A percentile compares a stretch with the other conserved stretches of the same genome.
phyloP scores from a whole-genome alignment of 345 rosid genomes.

The Camelina neglecta region DNA sequence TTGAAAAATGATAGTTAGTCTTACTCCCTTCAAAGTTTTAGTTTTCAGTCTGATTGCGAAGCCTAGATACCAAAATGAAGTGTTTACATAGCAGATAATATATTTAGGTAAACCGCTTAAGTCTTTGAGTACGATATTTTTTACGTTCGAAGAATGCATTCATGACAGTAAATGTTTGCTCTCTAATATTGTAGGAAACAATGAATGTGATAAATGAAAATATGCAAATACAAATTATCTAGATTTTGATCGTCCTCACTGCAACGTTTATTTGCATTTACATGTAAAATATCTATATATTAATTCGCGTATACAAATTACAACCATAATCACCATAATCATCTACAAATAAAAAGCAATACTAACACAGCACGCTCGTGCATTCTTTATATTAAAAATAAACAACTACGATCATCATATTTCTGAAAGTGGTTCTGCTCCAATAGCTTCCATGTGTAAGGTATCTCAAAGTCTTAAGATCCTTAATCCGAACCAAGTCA shows the following conservation, averaged over 20 bases:
- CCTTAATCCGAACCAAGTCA: slow-evolving; percentile 34
- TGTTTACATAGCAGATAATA: neutral
- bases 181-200: neutral
- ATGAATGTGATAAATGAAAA: neutral
- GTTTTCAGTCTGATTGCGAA: slow-evolving; percentile 3
- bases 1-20: neutral
- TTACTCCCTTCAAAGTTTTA: neutral
- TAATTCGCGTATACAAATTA: neutral
- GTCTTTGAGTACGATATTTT: neutral
- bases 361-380: neutral
- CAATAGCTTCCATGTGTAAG: slow-evolving; percentile 35
- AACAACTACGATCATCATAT: neutral
- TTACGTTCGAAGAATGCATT: neutral
- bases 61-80: neutral
- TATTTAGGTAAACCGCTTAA: neutral
- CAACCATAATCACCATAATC: neutral
- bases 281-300: neutral
- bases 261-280: neutral
- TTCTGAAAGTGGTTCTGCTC: slow-evolving; percentile 4
- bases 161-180: neutral
- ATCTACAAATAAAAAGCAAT: neutral
- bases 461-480: slow-evolving; percentile 38
- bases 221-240: neutral
- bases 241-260: neutral
- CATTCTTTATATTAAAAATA: neutral